phyloP scores from a whole-genome alignment of 2,329 filamentous ascomycete species.

The Talaromyces sp. region DNA sequence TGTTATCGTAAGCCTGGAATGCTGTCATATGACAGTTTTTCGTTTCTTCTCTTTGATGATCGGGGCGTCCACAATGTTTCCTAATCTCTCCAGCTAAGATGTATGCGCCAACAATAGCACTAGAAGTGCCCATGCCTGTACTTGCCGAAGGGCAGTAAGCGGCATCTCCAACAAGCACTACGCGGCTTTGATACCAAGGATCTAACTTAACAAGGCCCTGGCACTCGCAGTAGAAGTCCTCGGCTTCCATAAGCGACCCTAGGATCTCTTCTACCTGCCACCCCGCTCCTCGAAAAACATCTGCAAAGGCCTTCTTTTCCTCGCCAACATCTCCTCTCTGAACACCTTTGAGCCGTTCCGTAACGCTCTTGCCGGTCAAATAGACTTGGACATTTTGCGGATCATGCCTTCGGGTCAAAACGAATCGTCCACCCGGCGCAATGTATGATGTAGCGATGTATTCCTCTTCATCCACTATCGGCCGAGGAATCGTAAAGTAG shows the following conservation, averaged over 20 bases:
- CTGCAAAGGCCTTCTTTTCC: too few relatives aligned
- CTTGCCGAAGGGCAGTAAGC: constrained; percentile 36
- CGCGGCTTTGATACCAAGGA: constrained; percentile 49
- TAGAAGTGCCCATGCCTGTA: constrained; percentile 40
- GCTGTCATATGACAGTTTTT: neutral
- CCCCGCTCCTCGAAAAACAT: too few relatives aligned
- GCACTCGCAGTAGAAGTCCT: constrained; percentile 53
- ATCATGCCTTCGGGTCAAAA: too few relatives aligned
- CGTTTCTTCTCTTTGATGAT: neutral
- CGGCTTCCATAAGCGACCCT: constrained; percentile 9
- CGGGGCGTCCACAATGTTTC: constrained; percentile 22
- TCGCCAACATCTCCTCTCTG: too few relatives aligned
- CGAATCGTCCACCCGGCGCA: too few relatives aligned
- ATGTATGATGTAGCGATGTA: too few relatives aligned
- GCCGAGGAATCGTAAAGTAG: too few relatives aligned
- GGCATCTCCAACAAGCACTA: constrained; percentile 45
- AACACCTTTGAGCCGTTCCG: too few relatives aligned
- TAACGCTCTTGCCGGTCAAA: too few relatives aligned
- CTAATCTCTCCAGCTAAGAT: constrained; percentile 57
- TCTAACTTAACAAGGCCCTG: constrained; percentile 50
- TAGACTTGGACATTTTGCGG: too few relatives aligned
- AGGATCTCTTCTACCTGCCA: too few relatives aligned
- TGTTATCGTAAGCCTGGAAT: neutral
- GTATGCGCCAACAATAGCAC: constrained; percentile 50
- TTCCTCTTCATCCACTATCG: too few relatives aligned